These are phyloP conservation scores for Chloris gayana DNA, from an alignment of 176 grass and related monocot genomes.

Conservation along the genomic window DNA sequence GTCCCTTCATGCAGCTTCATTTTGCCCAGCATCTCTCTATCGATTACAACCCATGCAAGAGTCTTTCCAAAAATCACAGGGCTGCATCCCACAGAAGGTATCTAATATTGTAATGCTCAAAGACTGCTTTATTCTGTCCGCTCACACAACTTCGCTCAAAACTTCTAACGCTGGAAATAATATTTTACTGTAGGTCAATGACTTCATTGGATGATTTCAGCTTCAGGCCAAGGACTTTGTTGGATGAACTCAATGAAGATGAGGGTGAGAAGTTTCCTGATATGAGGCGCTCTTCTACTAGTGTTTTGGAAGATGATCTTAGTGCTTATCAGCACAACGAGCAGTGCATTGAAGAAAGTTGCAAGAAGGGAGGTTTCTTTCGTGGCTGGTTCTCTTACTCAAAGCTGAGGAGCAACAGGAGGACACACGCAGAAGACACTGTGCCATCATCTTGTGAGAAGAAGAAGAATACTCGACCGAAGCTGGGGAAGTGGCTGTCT, in stretches of 20 bases:
- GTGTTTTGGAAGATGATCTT: constrained; percentile 36
- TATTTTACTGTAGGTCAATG: constrained; percentile 51
- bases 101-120: constrained; percentile 4
- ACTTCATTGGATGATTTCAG: constrained; percentile 38
- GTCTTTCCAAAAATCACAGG: constrained; percentile 36
- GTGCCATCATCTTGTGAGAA: constrained; percentile 16
- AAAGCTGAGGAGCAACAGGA: constrained; percentile 50
- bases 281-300: constrained; percentile 55
- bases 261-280: constrained; percentile 23
- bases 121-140: background rate
- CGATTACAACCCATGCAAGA: constrained; percentile 51
- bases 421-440: constrained; percentile 36
- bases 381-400: constrained; percentile 63
- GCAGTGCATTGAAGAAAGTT: constrained; percentile 17
- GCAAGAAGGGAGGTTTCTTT: constrained; percentile 41
- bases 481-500: constrained; percentile 47
- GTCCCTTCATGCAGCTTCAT: constrained; percentile 61
- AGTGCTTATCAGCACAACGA: constrained; percentile 19
- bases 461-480: constrained; percentile 35
- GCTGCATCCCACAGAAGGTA: constrained; percentile 56
- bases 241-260: constrained; percentile 48
- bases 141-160: constrained; percentile 15
- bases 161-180: background rate
- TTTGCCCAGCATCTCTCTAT: constrained; percentile 76
- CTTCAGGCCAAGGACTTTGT: constrained; percentile 41